Evolutionary conservation across 495 filamentous ascomycete genomes (phyloP), one percentile per base, ranked within the genome.

Genomic region (Haplographium delicatum): DNA sequence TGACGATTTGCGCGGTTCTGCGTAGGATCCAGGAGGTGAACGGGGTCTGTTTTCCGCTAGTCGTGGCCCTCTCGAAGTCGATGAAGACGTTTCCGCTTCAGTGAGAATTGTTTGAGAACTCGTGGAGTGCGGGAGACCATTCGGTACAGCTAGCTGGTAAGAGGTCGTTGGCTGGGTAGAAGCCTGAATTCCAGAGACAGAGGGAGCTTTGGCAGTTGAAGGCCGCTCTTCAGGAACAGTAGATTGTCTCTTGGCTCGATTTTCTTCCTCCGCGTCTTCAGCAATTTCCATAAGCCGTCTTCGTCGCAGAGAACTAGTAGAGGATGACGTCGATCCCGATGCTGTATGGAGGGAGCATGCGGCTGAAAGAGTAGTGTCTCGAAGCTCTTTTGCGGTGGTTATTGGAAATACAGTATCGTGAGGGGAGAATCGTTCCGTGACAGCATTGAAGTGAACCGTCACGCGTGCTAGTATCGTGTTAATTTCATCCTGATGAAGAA

Each of bases 281-380:
- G 85, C 83, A 62, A 96, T 97, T 66, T 93, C 93, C 72, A 89
- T 83, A 62, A 97, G 69, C 54, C 83, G 80, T 50, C 82, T 76
- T 66, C 79, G 75, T 37, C 82, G 84, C 53, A 90, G 72, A 26
- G 87, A 94, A 63, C 83, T 88, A 28, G 82, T 87, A 2, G 89
- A 95, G 9, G 90, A 95, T 25, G 84, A 89, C 39, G 86, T 86
- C 8, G 91, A 94, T 22, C 84, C 84, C 22, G 89, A 87, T 9
- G 90, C 89, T 18, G 90, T 85, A 66, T 98, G 93, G 38, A 95
- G 76, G 13, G 89, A 85, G 66, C 89, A 96, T 45, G 87, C 89
- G 13, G 90, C 83, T 27, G 89, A 90, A 38, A 98, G 79, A 42
- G 88, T 83, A 49, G 85, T 82, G 62, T 98, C 94, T 57, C 80